phyloP scores from a whole-genome alignment of 2,329 filamentous ascomycete species.

The Phialocephala sp. region DNA sequence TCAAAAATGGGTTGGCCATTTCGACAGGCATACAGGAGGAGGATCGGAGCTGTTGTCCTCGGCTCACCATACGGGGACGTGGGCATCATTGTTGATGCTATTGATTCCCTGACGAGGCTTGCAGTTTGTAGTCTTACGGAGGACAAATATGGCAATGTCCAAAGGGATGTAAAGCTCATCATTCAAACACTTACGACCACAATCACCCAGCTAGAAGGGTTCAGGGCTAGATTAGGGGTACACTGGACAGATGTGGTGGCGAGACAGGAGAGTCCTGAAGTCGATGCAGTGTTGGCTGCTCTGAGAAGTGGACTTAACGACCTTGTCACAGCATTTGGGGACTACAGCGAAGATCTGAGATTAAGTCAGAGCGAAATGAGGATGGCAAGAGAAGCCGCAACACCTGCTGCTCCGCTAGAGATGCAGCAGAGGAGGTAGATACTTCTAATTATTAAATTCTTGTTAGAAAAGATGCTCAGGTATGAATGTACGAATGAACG shows the following conservation, averaged over 20 bases:
- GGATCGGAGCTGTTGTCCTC: constrained; percentile 70
- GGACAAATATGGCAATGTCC: constrained; percentile 86
- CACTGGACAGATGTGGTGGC: constrained; percentile 81
- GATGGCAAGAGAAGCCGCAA: constrained; percentile 69
- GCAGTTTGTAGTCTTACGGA: constrained; percentile 77
- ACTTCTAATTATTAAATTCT: too few species aligned
- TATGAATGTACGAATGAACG: constrained; percentile 3
- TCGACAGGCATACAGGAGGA: constrained; percentile 69
- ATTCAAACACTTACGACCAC: constrained; percentile 74
- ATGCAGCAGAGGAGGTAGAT: constrained; percentile 18
- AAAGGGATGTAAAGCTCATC: constrained; percentile 76
- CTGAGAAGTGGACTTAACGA: constrained; percentile 69
- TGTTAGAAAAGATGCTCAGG: neutral
- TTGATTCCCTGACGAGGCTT: constrained; percentile 72
- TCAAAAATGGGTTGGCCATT: constrained; percentile 70
- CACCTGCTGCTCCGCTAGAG: constrained; percentile 11
- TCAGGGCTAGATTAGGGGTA: constrained; percentile 61
- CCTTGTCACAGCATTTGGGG: constrained; percentile 74
- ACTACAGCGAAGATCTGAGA: constrained; percentile 73
- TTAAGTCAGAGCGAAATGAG: constrained; percentile 74
- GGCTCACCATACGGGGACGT: constrained; percentile 75
- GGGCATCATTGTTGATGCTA: constrained; percentile 71
- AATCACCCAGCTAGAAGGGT: constrained; percentile 71
- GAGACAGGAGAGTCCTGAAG: constrained; percentile 62
- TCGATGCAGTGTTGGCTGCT: constrained; percentile 71